A percentile compares a stretch with the other conserved stretches of the same genome.
phyloP scores from a whole-genome alignment of 2,329 filamentous ascomycete genomes.

The Davidsoniella virescens region DNA sequence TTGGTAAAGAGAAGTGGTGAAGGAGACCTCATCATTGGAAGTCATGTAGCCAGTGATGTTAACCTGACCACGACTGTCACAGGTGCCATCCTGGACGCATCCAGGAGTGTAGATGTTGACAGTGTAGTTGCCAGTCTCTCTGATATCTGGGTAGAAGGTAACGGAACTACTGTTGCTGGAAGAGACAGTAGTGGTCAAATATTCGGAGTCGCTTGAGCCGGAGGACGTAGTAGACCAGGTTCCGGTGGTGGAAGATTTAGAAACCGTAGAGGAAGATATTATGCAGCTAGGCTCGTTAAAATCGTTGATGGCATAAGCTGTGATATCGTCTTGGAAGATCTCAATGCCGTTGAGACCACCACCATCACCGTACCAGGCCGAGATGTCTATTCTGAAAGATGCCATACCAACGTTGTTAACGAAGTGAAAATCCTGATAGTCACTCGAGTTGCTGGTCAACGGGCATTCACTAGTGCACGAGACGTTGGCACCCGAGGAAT shows the following conservation, averaged over 20 bases:
- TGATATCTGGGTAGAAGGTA: conserved; percentile 68
- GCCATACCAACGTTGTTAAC: conserved; percentile 81
- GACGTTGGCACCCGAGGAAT: conserved; percentile 49
- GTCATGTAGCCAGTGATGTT: conserved; percentile 64
- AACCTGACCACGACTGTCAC: conserved; percentile 59
- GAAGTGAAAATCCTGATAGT: conserved; percentile 83
- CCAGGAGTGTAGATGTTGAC: conserved; percentile 87
- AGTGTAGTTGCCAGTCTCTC: conserved; percentile 79
- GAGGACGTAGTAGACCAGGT: conserved; percentile 58
- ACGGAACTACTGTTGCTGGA: conserved; percentile 40
- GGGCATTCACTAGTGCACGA: conserved; percentile 74
- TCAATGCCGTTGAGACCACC: conserved; percentile 77
- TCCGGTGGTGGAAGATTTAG: conserved; percentile 53
- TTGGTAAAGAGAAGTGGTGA: conserved; percentile 56
- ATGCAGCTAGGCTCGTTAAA: conserved; percentile 83
- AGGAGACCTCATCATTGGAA: conserved; percentile 26
- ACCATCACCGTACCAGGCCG: conserved; percentile 71
- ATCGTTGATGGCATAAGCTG: conserved; percentile 64
- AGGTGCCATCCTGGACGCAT: conserved; percentile 65
- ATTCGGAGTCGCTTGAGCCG: conserved; percentile 48
- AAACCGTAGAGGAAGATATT: conserved; percentile 36
- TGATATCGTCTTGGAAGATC: conserved; percentile 72
- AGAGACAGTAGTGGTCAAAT: conserved; percentile 52
- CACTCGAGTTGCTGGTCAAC: conserved; percentile 51
- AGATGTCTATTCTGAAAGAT: conserved; percentile 69